Base-by-base conservation (phyloP, 2,329 filamentous ascomycete species). In the Aspergillus caelatus region DNA sequence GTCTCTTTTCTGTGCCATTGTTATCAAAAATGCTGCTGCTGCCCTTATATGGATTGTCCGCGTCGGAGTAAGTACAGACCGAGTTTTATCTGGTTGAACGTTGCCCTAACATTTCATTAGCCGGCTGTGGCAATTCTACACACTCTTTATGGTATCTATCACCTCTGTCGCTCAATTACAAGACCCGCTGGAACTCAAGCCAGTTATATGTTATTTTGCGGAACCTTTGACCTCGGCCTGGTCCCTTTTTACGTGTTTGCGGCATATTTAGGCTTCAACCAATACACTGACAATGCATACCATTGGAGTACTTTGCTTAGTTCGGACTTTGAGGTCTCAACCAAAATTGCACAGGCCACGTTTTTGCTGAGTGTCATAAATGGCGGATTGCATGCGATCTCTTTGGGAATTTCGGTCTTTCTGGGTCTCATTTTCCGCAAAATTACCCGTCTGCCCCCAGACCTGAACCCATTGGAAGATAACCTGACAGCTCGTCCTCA, bases 401-500 rank as follows among this genome's bases (percentile, higher is more conserved):
- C 92, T 1, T 78, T 95, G 1, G 77, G 82, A 21, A 81, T 96
- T 41, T 92, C 92, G 6, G 75, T 92, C 36, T 97, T 91, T 79
- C 83, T 98, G 30, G 88, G 88, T 19, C 75, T 91, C 58, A 86
- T 91, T 69, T 98, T 97, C 86, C 87, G 89, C 46, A 90, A 91
- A 73, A 97, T 98, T 71, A 84, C 89, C 6, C 83, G 85, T 23
- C 85, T 97, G 75, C 94, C 94, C 7, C 94, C 94, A 0, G 94
- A 98, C 73, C 93, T 97, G 91, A 98, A 98, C 75, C 94, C 94
- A 1, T 84, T 98, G 16, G 94, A 97, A 75, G 88, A 91, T 68
- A 89, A 94, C 71, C 81, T 96, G 62, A 97, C 93, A 1, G 89
- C 92, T 62, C 83, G 79, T 73, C 77, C 68, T 78, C 93, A 96